These are phyloP conservation scores for Mucuna pruriens DNA, from an alignment of 306 rosid species.

Conservation along the genomic window DNA sequence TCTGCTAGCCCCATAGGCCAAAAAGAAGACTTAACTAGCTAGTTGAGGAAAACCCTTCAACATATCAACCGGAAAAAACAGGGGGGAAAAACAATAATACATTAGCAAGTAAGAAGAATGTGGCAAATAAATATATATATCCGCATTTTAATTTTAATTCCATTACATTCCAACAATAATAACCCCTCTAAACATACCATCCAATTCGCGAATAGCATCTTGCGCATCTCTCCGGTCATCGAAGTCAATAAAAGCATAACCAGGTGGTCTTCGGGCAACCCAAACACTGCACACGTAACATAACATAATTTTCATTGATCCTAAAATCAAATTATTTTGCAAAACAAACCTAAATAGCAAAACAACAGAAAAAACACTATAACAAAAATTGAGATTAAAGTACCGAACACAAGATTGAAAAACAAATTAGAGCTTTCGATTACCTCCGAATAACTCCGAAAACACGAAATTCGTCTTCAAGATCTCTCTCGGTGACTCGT, in stretches of 20 bases:
- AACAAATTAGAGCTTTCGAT: neutral
- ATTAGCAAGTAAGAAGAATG: slow-evolving; percentile 45
- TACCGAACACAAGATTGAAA: neutral
- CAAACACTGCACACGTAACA: slow-evolving; percentile 68
- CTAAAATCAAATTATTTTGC: neutral
- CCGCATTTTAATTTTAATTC: slow-evolving; percentile 1
- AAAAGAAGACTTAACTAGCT: slow-evolving; percentile 54
- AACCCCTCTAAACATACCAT: slow-evolving; percentile 62
- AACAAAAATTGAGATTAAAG: neutral
- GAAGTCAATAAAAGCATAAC: slow-evolving; percentile 95
- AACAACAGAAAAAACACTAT: neutral
- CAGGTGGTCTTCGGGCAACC: slow-evolving; percentile 99
- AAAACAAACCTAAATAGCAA: neutral
- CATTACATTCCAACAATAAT: neutral
- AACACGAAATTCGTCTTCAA: slow-evolving; percentile 93
- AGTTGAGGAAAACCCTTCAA: slow-evolving; percentile 51
- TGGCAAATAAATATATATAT: neutral
- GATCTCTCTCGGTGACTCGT: slow-evolving; percentile 90
- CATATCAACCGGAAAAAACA: slow-evolving; percentile 55
- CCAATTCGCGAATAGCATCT: slow-evolving; percentile 91
- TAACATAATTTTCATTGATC: neutral
- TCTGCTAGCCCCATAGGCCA: slow-evolving; percentile 53
- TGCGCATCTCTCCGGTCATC: slow-evolving; percentile 93
- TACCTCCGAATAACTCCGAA: slow-evolving; percentile 97
- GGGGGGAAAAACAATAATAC: slow-evolving; percentile 49